Conservation (phyloP, 805 yeast species). For the Debaryomyces hansenii region DNA sequence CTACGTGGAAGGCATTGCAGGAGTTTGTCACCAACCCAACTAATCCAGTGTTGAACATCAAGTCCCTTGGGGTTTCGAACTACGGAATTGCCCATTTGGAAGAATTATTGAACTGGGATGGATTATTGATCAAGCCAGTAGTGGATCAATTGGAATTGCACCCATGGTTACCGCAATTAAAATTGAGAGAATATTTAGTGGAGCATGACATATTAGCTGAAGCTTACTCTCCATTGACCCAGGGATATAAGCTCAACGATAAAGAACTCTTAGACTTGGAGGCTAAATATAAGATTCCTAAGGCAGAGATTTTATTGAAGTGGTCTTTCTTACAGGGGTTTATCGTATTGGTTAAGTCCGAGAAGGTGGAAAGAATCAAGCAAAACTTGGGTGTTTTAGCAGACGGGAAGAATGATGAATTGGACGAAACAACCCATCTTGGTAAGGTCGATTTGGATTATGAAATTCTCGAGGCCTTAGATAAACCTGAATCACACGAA, state of each 20-base stretch:
- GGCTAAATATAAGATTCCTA: slow-evolving; percentile 46
- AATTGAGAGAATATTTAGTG: slow-evolving; percentile 61
- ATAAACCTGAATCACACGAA: slow-evolving; percentile 36
- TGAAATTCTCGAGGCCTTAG: slow-evolving; percentile 34
- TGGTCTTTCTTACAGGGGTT: slow-evolving; percentile 77
- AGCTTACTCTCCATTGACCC: slow-evolving; percentile 79
- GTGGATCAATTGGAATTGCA: slow-evolving; percentile 83
- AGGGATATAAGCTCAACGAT: slow-evolving; percentile 58
- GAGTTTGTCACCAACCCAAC: slow-evolving; percentile 51
- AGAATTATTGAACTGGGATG: slow-evolving; percentile 60
- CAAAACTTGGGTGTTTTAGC: slow-evolving; percentile 55
- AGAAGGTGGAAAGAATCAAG: slow-evolving; percentile 49
- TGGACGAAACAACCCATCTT: slow-evolving; percentile 23
- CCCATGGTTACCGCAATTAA: slow-evolving; percentile 75
- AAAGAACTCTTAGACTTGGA: slow-evolving; percentile 52
- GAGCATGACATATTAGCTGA: slow-evolving; percentile 59
- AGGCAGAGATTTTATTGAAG: slow-evolving; percentile 65
- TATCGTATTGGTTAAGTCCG: slow-evolving; percentile 70
- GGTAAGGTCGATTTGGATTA: slow-evolving; percentile 42
- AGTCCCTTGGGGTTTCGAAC: slow-evolving; percentile 78
- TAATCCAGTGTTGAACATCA: slow-evolving; percentile 52
- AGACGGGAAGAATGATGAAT: slow-evolving; percentile 21
- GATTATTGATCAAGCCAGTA: slow-evolving; percentile 48
- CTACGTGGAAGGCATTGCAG: slow-evolving; percentile 72
- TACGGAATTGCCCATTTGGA: slow-evolving; percentile 60